These are phyloP conservation scores for Lachancea dasiensis DNA, from an alignment of 805 yeast genomes.

Conservation along the genomic window DNA sequence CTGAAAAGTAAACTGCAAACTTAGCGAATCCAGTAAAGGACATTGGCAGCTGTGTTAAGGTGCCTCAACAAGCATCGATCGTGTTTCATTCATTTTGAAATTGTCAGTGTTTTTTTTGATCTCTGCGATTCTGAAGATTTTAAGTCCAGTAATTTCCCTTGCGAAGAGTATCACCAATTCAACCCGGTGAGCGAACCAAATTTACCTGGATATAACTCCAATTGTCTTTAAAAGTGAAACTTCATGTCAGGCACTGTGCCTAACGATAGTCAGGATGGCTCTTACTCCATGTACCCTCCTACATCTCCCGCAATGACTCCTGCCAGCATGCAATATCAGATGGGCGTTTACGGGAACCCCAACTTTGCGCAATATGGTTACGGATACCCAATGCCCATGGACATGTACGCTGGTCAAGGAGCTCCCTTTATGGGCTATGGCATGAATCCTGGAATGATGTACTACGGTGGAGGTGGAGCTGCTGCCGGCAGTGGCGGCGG, in stretches of 20 bases:
- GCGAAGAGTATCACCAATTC: background rate
- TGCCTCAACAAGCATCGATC: too few species aligned
- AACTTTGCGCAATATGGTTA: conserved; percentile 10
- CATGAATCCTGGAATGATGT: conserved; percentile 27
- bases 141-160: background rate
- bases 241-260: conserved; percentile 8
- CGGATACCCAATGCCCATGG: conserved; percentile 23
- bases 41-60: too few species aligned
- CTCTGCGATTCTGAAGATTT: too few species aligned
- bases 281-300: conserved; percentile 33
- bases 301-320: conserved; percentile 27
- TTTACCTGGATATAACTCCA: background rate
- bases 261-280: conserved; percentile 22
- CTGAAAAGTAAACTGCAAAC: too few species aligned
- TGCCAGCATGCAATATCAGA: conserved; percentile 22
- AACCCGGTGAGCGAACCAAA: background rate
- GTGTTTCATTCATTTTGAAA: too few species aligned
- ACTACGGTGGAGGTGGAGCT: conserved; percentile 15
- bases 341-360: conserved; percentile 10
- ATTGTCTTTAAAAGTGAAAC: background rate
- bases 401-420: conserved; percentile 11
- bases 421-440: conserved; percentile 11
- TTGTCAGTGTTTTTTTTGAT: too few species aligned
- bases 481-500: background rate
- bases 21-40: too few species aligned